Evolutionary conservation across 805 yeast species (phyloP).

Genomic region (Ogataea trehalophila): DNA sequence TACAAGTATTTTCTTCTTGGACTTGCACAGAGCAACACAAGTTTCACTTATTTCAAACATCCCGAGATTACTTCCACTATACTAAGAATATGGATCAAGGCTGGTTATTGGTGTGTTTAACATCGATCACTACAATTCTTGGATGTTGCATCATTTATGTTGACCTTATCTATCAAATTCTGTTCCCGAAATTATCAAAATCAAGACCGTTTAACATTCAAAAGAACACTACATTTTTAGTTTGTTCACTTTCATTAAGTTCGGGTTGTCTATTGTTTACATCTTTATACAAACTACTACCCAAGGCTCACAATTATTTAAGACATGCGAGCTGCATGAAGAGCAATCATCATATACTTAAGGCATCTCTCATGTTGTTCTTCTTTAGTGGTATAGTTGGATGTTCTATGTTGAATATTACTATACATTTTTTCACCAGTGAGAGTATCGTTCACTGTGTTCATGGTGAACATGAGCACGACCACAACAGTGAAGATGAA

Average conservation of each 20-base stretch:
- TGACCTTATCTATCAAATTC: constrained; percentile 47
- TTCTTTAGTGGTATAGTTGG: constrained; percentile 49
- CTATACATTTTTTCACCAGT: constrained; percentile 71
- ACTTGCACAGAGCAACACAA: too few species aligned
- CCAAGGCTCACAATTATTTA: constrained; percentile 53
- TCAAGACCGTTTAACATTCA: constrained; percentile 47
- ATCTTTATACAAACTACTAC: constrained; percentile 70
- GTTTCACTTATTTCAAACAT: too few species aligned
- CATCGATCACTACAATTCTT: constrained; percentile 63
- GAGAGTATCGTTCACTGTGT: constrained; percentile 84
- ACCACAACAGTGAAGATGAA: constrained; percentile 24
- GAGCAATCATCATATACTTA: constrained; percentile 26
- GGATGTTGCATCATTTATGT: constrained; percentile 67
- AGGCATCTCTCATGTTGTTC: constrained; percentile 39
- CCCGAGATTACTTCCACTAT: too few species aligned
- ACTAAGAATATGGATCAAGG: constrained; percentile 35
- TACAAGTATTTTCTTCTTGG: too few species aligned
- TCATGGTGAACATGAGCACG: constrained; percentile 41
- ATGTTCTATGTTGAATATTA: constrained; percentile 55
- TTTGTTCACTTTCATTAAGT: constrained; percentile 70
- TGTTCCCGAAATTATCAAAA: constrained; percentile 38
- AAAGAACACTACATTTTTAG: constrained; percentile 59
- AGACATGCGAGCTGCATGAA: constrained; percentile 23
- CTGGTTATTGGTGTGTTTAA: constrained; percentile 59
- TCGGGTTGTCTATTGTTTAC: constrained; percentile 83